A percentile compares a stretch with the other conserved stretches of the same genome.
Conservation (phyloP, 306 rosid species). For the Prunus armeniaca region DNA sequence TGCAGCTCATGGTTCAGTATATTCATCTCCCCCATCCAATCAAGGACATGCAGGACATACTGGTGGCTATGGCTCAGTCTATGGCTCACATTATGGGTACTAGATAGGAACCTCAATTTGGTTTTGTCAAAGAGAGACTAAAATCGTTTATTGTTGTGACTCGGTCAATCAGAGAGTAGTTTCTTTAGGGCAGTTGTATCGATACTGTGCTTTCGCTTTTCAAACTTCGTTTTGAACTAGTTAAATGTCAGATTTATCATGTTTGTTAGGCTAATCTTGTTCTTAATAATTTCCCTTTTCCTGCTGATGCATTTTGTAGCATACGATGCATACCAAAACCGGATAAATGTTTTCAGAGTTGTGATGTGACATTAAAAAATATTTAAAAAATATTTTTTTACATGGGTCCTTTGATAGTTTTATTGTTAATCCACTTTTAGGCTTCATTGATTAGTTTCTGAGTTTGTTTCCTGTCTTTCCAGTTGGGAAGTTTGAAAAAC, state of each 20-base stretch:
- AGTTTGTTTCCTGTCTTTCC: not conserved
- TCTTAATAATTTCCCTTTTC: not conserved
- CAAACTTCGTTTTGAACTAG: slow-evolving; percentile 15
- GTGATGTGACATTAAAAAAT: no score
- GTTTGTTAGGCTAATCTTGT: not conserved
- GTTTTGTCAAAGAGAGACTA: slow-evolving; percentile 9
- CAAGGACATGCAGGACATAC: slow-evolving; percentile 49
- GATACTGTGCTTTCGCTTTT: not conserved
- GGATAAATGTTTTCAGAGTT: no score
- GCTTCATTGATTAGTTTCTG: no score
- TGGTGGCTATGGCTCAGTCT: slow-evolving; percentile 74
- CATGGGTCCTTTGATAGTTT: no score
- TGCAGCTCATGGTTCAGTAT: slow-evolving; percentile 65
- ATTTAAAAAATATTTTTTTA: no score
- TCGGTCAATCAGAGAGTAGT: slow-evolving; percentile 9
- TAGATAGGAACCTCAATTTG: slow-evolving; percentile 22
- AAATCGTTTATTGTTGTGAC: slow-evolving; percentile 11
- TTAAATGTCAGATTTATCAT: not conserved
- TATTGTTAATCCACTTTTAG: no score
- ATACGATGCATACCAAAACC: no score
- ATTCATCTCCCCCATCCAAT: slow-evolving; percentile 79
- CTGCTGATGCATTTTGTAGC: not conserved
- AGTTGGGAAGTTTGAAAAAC: not conserved
- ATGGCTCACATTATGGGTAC: slow-evolving; percentile 87
- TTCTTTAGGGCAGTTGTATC: slow-evolving; percentile 16